Evolutionary conservation across 2,329 filamentous ascomycete species (phyloP), one percentile per base, ranked within the genome.

Genomic region (Xylaria sp.): DNA sequence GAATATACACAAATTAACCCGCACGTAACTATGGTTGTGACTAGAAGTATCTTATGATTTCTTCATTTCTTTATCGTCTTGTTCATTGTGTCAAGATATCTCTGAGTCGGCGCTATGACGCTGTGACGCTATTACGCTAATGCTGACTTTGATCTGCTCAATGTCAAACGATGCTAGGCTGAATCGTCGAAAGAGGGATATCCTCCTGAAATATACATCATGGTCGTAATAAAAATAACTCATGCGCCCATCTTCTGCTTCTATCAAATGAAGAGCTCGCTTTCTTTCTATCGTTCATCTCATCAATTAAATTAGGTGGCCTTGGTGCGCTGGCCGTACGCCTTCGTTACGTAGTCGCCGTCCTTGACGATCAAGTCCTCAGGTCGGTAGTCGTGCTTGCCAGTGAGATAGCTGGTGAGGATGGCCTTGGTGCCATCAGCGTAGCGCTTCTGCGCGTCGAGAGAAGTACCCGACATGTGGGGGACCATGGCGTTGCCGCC

Each of bases 401-500:
- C 94, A 74, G 86, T 89, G 81, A 97, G 93, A 88, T 98, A 99
- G 83, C 91, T 94, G 73, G 95, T 87, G 69, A 99, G 86, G 79
- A 99, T 98, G 74, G 86, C 82, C 92, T 98, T 97, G 82, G 89
- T 92, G 76, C 94, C 94, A 72, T 90, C 86, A 77, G 94, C 93
- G 80, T 97, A 97, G 74, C 94, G 90, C 84, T 93, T 91, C 88
- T 99, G 96, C 68, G 96, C 96, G 80, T 99, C 96, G 79, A 99
- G 91, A n/a, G 94, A 97, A 67, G 95, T 98, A 80, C 96, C 96
- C 12, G 94, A 97, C 93, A 98, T 97, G 90, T 98, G 96, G 65
- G 96, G 93, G 69, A 98, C 94, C 93, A 96, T 99, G 84, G 94
- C 96, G 85, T 98, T 98, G 80, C 96, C 96, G 79, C 95, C 96